Evolutionary conservation across 495 filamentous ascomycete genomes (phyloP), one percentile per base, ranked within the genome.

Genomic region (Bombardia bombarda): DNA sequence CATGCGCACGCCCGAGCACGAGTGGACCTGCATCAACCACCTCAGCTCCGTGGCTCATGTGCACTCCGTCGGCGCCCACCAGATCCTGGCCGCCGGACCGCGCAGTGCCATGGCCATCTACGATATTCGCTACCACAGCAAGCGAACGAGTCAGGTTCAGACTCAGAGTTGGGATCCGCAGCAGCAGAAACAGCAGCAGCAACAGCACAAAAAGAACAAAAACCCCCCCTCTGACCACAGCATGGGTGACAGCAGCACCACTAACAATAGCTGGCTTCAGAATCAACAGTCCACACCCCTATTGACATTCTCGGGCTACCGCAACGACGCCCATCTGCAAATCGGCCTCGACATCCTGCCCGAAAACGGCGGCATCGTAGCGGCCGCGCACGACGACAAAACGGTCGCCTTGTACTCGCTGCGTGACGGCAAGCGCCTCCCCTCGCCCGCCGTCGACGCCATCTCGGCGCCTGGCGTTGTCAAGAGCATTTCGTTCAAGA

Each of bases 401-500:
- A 58, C 40, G 4, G 57, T 74, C 0, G 61, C 38, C n/a, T 39
- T 72, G 20, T 70, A 65, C 46, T 68, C 67, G 10, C 52, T 66
- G 19, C 43, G 42, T 7, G 59, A 52, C 20, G 69, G 69, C 18
- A 26, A 37, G 4, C 47, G 56, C 9, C 45, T 72, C n/a, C 38
- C 23, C 16, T 42, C 38, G n/a, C 41, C 30, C 1, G 47, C 23
- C 14, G 21, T 62, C 12, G 33, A 46, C 28, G 45, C 25, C 33
- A 18, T 19, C 25, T 31, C 43, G 21, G 45, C 22, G 13, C 41
- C 43, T 33, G 7, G 21, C 16, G 51, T 51, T 9, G 39, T 66
- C 35, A 56, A 45, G 23, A 32, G 45, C n/a, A 2, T 67, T 2
- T 50, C 55, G 45, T 68, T 65, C 28, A 24, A 56, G 43, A 52